phyloP scores from a whole-genome alignment of 768 basidiomycete species.

The Leucocoprinus sp. region DNA sequence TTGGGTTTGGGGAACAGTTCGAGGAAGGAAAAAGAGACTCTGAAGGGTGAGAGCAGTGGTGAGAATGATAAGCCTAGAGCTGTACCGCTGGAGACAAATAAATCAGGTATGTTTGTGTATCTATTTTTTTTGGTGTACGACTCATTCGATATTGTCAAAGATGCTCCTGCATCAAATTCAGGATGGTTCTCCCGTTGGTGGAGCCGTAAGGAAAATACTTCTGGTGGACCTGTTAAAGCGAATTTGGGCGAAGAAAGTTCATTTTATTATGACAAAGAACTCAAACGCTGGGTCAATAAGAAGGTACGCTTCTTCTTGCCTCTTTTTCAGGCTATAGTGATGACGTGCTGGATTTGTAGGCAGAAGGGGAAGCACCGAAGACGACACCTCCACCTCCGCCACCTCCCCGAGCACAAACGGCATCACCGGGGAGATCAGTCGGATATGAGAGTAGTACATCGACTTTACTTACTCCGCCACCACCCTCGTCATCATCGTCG shows the following conservation, averaged over 20 bases:
- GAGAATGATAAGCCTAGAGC: not conserved
- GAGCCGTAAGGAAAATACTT: conserved; percentile 57
- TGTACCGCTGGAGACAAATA: conserved; percentile 13
- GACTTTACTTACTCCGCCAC: no score
- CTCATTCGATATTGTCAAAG: no score
- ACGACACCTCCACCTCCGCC: conserved; percentile 46
- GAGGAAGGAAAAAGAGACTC: conserved; percentile 28
- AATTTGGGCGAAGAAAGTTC: conserved; percentile 86
- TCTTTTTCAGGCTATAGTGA: not conserved
- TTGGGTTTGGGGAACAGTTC: conserved; percentile 77
- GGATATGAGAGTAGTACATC: no score
- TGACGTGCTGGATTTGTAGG: conserved; percentile 31
- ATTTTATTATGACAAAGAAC: conserved; percentile 93
- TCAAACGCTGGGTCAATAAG: conserved; percentile 94
- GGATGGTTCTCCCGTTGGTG: conserved; percentile 73
- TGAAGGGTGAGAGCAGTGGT: conserved; percentile 19
- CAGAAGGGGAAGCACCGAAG: conserved; percentile 43
- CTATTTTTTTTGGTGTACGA: not conserved
- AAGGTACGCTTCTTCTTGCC: conserved; percentile 42
- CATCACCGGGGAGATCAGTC: conserved; percentile 60
- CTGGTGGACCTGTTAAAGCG: conserved; percentile 74
- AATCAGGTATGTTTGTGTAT: conserved; percentile 20
- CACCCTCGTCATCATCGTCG: conserved; percentile 16
- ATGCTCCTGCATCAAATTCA: conserved; percentile 13
- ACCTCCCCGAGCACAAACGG: conserved; percentile 78